Base-by-base conservation (phyloP, 805 yeast genomes). In the Pichia manshurica region DNA sequence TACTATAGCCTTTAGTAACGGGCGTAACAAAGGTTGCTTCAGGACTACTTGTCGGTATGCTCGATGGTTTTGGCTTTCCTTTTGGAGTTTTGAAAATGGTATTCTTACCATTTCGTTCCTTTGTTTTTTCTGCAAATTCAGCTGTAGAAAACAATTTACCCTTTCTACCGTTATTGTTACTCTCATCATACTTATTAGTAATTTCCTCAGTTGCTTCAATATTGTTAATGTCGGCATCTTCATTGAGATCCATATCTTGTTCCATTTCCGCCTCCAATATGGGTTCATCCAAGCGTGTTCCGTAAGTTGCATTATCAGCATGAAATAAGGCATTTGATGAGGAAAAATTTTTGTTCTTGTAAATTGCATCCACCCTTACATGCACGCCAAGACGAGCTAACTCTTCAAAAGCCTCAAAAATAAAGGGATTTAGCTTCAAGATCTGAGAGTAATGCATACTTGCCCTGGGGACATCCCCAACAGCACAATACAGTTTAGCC, bases 401-500 rank as follows among this genome's bases (percentile, higher is more conserved):
- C 38, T 82, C 82, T 54, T 82, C 87, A 53, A 87, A 81, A 0
- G 96, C 88, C 60, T 88, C 96, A 77, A 93, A 88, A 36, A 88
- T 73, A 59, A 72, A 87, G 16, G 95, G 96, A 60, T 93, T 86
- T 53, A 73, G 66, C 50, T 79, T 78, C 48, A 88, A 71, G 1
- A 91, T 87, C 53, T 75, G 78, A 0, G 87, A 74, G 61, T 82
- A 86, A 57, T 79, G 77, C 42, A 82, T 66, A 0, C 84, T 74
- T 48, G 93, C 81, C 48, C 82, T 80, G 54, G 79, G 77, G 5
- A 69, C 59, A 58, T 84, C 87, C 21, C 84, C 86, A 7, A 72
- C 65, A 7, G 73, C 71, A 17, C 67, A 64, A 57, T 82, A 81
- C 39, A 90, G 69, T 51, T 81, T 82, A 0, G 95, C 98, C 52